A percentile compares a stretch with the other conserved stretches of the same genome.
Conservation (phyloP, 768 basidiomycete species). For the Phlebiopsis gigantea region DNA sequence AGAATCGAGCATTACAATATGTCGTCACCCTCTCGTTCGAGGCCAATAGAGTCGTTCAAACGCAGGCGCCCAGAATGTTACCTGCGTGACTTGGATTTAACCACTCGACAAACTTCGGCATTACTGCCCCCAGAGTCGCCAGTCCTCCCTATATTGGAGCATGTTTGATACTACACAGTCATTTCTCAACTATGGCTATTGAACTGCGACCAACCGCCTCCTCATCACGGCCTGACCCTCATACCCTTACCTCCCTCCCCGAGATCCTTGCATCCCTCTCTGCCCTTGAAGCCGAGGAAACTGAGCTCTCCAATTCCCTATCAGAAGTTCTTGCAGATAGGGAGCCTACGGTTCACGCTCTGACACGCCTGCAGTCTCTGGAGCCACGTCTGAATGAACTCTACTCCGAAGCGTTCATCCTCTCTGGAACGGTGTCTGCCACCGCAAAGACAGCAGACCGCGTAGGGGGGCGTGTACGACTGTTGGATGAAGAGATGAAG, state of each 20-base stretch:
- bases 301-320: constrained; percentile 69
- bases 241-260: constrained; percentile 49
- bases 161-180: not conserved
- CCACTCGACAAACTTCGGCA: not conserved
- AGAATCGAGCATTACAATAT: too few relatives aligned
- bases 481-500: constrained; percentile 90
- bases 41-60: too few relatives aligned
- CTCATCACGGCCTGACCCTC: constrained; percentile 18
- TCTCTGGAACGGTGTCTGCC: constrained; percentile 55
- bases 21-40: too few relatives aligned
- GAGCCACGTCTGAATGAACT: constrained; percentile 60
- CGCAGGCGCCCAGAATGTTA: too few relatives aligned
- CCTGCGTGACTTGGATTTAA: too few relatives aligned
- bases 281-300: constrained; percentile 69
- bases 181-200: constrained; percentile 3
- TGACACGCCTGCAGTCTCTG: constrained; percentile 57
- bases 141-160: not conserved
- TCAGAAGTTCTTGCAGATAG: constrained; percentile 63
- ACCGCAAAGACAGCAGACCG: constrained; percentile 80
- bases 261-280: constrained; percentile 76
- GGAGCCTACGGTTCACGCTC: constrained; percentile 57
- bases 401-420: constrained; percentile 46
- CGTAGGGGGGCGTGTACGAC: constrained; percentile 86
- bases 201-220: not conserved
- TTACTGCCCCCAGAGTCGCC: not conserved